phyloP scores from a whole-genome alignment of 805 yeast genomes.

The Suhomyces prunicola region DNA sequence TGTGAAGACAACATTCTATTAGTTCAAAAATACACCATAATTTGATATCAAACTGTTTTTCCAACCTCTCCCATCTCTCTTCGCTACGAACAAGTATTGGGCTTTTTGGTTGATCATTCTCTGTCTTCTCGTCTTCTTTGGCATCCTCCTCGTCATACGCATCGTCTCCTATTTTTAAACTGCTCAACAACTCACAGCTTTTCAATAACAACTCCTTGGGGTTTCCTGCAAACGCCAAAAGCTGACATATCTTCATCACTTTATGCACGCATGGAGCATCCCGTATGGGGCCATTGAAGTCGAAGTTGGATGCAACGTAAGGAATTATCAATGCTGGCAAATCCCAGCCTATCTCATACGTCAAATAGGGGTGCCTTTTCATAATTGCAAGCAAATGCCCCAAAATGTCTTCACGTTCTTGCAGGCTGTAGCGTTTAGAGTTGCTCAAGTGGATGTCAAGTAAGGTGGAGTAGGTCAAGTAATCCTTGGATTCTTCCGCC shows the following conservation, averaged over 20 bases:
- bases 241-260: conserved; percentile 52
- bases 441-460: conserved; percentile 58
- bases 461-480: conserved; percentile 66
- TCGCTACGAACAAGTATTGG: too few relatives aligned
- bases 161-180: conserved; percentile 5
- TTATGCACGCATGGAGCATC: conserved; percentile 37
- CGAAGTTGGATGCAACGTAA: conserved; percentile 43
- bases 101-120: neutral
- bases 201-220: conserved; percentile 77
- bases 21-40: conserved; percentile 68
- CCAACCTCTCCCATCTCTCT: conserved; percentile 6
- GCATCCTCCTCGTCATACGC: neutral
- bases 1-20: conserved; percentile 52
- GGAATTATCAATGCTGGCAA: conserved; percentile 65
- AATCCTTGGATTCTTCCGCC: conserved; percentile 52
- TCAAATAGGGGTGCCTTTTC: conserved; percentile 43
- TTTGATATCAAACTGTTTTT: conserved; percentile 48
- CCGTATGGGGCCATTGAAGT: conserved; percentile 27
- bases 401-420: conserved; percentile 52
- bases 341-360: conserved; percentile 85
- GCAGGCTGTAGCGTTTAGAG: conserved; percentile 42
- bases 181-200: conserved; percentile 59
- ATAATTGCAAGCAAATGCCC: conserved; percentile 44
- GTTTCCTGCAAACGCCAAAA: conserved; percentile 67
- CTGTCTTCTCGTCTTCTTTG: neutral